phyloP scores from a whole-genome alignment of 768 basidiomycete genomes.

The Daedaleopsis nitida region DNA sequence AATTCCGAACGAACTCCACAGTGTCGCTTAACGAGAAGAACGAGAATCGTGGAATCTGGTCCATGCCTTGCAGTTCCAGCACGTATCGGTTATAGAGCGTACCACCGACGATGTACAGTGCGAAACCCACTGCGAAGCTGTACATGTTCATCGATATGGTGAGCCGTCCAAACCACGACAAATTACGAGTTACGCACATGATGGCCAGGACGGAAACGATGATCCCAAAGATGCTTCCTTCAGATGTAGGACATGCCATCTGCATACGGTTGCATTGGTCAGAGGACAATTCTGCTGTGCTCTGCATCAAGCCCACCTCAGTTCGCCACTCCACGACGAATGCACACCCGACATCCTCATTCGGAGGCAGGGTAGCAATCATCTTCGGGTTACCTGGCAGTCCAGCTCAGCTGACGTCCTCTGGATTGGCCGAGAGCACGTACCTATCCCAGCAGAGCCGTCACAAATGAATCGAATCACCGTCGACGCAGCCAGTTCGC shows the following conservation, averaged over 20 bases:
- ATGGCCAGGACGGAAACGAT: slow-evolving; percentile 57
- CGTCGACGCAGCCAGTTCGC: slow-evolving; percentile 56
- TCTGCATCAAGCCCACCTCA: slow-evolving; percentile 44
- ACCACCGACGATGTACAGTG: slow-evolving; percentile 68
- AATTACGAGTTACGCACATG: slow-evolving; percentile 47
- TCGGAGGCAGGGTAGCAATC: slow-evolving; percentile 68
- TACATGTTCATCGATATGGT: slow-evolving; percentile 2
- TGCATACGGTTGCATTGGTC: slow-evolving; percentile 28
- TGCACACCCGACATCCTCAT: slow-evolving; percentile 68
- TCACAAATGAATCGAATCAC: slow-evolving; percentile 82
- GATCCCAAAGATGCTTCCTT: slow-evolving; percentile 51
- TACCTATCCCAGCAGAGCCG: slow-evolving; percentile 55
- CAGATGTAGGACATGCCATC: slow-evolving; percentile 74
- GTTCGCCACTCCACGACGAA: slow-evolving; percentile 87
- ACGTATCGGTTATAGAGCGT: slow-evolving; percentile 80
- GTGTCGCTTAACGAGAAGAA: slow-evolving; percentile 32
- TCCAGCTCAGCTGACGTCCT: background rate
- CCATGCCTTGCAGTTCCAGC: slow-evolving; percentile 68
- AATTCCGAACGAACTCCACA: slow-evolving; percentile 24
- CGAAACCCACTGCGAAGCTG: slow-evolving; percentile 57
- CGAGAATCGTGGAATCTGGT: slow-evolving; percentile 71
- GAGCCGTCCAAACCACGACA: background rate
- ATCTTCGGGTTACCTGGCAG: slow-evolving; percentile 51
- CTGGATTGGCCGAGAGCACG: slow-evolving; percentile 20
- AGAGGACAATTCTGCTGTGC: background rate